phyloP scores from a whole-genome alignment of 805 yeast species.

The Ogataea degrootiae region DNA sequence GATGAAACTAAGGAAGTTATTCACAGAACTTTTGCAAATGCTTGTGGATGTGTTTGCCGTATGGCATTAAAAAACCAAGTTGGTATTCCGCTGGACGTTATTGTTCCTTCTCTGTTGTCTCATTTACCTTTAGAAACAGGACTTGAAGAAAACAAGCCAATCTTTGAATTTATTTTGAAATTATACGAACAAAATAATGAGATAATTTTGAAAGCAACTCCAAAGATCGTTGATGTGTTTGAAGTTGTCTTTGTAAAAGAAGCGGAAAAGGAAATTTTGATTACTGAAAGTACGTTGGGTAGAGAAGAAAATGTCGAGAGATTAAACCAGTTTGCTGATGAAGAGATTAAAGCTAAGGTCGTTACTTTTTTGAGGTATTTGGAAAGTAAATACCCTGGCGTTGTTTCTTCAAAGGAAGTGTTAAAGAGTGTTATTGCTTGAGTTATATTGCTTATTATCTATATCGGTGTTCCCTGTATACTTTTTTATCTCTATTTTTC shows the following conservation, averaged over 20 bases:
- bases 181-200: conserved; percentile 63
- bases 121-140: conserved; percentile 87
- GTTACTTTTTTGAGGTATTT: conserved; percentile 68
- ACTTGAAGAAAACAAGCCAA: conserved; percentile 88
- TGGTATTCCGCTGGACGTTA: conserved; percentile 71
- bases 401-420: conserved; percentile 48
- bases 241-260: conserved; percentile 71
- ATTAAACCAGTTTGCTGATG: conserved; percentile 71
- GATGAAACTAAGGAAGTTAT: conserved; percentile 76
- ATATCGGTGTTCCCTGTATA: neutral
- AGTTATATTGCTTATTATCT: neutral
- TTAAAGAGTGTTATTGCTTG: conserved; percentile 39
- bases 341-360: conserved; percentile 60
- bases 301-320: conserved; percentile 79
- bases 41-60: conserved; percentile 96
- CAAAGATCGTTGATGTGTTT: conserved; percentile 61
- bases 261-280: conserved; percentile 63
- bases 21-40: conserved; percentile 85
- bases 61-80: conserved; percentile 69
- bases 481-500: neutral
- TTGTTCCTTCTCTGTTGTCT: conserved; percentile 66
- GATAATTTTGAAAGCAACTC: conserved; percentile 50
- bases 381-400: conserved; percentile 59
- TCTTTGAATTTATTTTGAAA: conserved; percentile 70
- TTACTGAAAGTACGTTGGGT: conserved; percentile 72